Percentiles rank a stretch among this genome's conserved stretches.
phyloP scores from a whole-genome alignment of 73 alveolate species.

The Effrenium voratum region DNA sequence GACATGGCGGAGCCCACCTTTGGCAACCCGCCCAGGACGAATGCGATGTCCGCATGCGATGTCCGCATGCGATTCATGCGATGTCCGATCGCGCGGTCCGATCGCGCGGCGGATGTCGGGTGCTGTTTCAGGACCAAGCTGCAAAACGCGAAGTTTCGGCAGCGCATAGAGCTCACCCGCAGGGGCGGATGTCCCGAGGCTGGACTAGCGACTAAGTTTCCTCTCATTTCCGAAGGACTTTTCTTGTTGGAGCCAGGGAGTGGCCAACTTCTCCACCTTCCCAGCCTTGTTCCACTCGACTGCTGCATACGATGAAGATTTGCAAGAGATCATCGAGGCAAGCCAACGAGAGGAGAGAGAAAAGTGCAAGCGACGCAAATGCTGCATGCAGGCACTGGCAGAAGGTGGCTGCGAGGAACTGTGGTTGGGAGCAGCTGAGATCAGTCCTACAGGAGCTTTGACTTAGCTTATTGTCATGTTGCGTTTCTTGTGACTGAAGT shows the following conservation, averaged over 20 bases:
- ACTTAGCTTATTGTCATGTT: neutral
- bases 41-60: neutral
- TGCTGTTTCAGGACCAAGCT: conserved; percentile 49
- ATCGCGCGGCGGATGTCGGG: neutral
- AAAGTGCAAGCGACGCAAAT: too few relatives aligned
- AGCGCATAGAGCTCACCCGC: conserved; percentile 78
- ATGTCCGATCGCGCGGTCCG: too few relatives aligned
- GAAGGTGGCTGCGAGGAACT: conserved; percentile 91
- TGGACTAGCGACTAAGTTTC: neutral
- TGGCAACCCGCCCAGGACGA: conserved; percentile 82
- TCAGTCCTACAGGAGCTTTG: conserved; percentile 26
- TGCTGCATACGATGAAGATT: conserved; percentile 68
- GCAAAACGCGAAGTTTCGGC: conserved; percentile 55
- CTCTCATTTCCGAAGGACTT: neutral
- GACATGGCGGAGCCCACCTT: conserved; percentile 39
- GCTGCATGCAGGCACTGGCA: conserved; percentile 69
- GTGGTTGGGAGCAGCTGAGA: conserved; percentile 78
- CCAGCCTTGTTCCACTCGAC: conserved; percentile 65
- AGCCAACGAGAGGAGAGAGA: too few relatives aligned
- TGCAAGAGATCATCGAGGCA: conserved; percentile 74
- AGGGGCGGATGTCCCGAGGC: conserved; percentile 70
- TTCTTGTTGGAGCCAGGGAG: neutral
- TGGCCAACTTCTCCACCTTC: conserved; percentile 59
- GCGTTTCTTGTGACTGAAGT: neutral
- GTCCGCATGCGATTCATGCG: too few relatives aligned